Evolutionary conservation across 2,329 filamentous ascomycete genomes (phyloP).

Genomic region (Aotearoamyces nothofagi): DNA sequence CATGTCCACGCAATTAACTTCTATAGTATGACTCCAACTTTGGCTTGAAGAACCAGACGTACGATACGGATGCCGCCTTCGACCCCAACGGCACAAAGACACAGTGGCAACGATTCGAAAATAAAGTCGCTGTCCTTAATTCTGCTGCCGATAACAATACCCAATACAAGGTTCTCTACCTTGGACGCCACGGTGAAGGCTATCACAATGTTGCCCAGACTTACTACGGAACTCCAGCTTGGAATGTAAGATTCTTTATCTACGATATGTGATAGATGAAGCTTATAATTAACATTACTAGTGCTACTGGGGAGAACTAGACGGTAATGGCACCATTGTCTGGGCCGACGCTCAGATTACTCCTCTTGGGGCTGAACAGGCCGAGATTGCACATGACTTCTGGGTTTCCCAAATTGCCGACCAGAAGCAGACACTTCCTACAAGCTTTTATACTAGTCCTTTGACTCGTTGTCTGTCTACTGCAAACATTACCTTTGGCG

Average conservation of each 20-base stretch:
- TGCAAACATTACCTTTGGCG: constrained; percentile 42
- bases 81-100: constrained; percentile 27
- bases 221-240: constrained; percentile 52
- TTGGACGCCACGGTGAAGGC: constrained; percentile 58
- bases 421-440: constrained; percentile 41
- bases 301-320: constrained; percentile 50
- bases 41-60: constrained; percentile 47
- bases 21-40: constrained; percentile 42
- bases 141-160: constrained; percentile 25
- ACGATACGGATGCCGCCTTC: constrained; percentile 34
- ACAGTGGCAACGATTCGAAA: constrained; percentile 49
- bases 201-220: constrained; percentile 46
- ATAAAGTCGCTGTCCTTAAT: constrained; percentile 42
- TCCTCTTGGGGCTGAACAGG: constrained; percentile 37
- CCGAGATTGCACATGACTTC: constrained; percentile 40
- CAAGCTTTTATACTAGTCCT: constrained; percentile 51
- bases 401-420: constrained; percentile 36
- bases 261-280: no score
- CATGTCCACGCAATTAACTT: constrained; percentile 1
- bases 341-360: constrained; percentile 54
- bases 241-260: constrained; percentile 42
- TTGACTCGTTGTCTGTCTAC: constrained; percentile 48
- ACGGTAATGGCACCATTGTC: constrained; percentile 44
- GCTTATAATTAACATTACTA: constrained; percentile 19
- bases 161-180: constrained; percentile 50